Percentiles rank a stretch among this genome's conserved stretches.
These are phyloP conservation scores for Dendrocalamus sinicus DNA, from an alignment of 176 grass and related monocot genomes.

Conservation along the genomic window DNA sequence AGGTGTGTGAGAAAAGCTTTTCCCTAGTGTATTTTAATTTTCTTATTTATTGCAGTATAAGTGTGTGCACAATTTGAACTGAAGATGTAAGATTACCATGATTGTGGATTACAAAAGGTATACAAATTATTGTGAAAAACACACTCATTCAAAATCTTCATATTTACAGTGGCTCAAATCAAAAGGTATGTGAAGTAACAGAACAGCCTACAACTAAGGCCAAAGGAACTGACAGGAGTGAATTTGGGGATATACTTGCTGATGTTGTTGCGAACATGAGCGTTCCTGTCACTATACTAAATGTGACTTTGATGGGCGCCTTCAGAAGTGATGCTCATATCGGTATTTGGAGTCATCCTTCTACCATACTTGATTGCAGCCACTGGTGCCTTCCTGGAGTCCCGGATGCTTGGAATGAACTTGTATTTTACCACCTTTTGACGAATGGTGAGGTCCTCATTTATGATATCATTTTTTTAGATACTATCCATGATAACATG, in stretches of 20 bases:
- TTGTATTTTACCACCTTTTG: constrained; percentile 82
- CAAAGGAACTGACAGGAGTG: constrained; percentile 68
- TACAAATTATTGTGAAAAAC: neutral
- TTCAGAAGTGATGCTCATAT: constrained; percentile 94
- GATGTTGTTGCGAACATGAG: constrained; percentile 59
- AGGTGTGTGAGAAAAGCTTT: constrained; percentile 49
- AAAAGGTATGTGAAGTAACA: constrained; percentile 82
- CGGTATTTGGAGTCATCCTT: constrained; percentile 86
- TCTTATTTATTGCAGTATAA: neutral
- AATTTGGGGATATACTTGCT: constrained; percentile 79
- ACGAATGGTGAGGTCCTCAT: constrained; percentile 60
- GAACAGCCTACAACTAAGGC: constrained; percentile 69
- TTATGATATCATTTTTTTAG: constrained; percentile 5
- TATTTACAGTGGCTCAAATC: constrained; percentile 69
- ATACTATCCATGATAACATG: constrained; percentile 8
- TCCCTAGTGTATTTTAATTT: constrained; percentile 5
- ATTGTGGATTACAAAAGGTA: neutral
- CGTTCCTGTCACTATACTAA: constrained; percentile 73
- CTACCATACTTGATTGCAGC: constrained; percentile 91
- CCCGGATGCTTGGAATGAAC: constrained; percentile 91
- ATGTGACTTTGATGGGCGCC: constrained; percentile 91
- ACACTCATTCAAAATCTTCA: constrained; percentile 14
- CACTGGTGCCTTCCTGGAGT: constrained; percentile 98
- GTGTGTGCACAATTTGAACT: neutral
- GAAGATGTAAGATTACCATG: neutral